phyloP scores from a whole-genome alignment of 1,284 basidiomycete genomes.

The Papiliotrema terrestris region DNA sequence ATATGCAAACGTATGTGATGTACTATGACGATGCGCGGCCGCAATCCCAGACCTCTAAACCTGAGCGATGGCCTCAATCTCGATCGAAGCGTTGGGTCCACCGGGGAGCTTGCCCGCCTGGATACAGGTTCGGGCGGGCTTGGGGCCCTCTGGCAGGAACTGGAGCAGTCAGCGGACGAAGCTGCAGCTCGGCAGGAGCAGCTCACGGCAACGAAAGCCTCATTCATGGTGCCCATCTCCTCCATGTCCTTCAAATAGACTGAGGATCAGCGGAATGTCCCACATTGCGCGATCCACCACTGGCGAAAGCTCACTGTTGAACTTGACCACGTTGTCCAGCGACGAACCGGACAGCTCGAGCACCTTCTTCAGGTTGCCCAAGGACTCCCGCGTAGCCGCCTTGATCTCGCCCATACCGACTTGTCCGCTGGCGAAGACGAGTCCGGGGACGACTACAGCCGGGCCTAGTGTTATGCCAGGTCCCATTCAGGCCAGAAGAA shows the following conservation, averaged over 20 bases:
- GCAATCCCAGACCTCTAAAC: slow-evolving; percentile 1
- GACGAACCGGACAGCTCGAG: slow-evolving; percentile 45
- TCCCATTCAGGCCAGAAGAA: too few species aligned
- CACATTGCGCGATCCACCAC: too few species aligned
- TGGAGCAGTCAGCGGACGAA: too few species aligned
- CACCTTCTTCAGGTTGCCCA: slow-evolving; percentile 24
- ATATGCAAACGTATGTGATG: background rate
- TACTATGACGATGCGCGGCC: background rate
- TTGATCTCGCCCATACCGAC: slow-evolving; percentile 4
- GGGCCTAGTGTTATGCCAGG: background rate
- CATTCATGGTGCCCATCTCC: slow-evolving; percentile 27
- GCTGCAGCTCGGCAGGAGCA: too few species aligned
- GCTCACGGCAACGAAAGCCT: slow-evolving; percentile 24
- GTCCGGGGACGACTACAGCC: slow-evolving; percentile 2
- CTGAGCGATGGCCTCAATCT: slow-evolving; percentile 26
- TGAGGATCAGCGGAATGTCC: background rate
- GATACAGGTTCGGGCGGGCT: slow-evolving; percentile 24
- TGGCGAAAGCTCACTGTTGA: slow-evolving; percentile 53
- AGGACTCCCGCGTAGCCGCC: slow-evolving; percentile 5
- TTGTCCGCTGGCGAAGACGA: slow-evolving; percentile 2
- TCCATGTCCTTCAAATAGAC: slow-evolving; percentile 27
- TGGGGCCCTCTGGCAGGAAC: slow-evolving; percentile 22
- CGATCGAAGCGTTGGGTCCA: slow-evolving; percentile 15
- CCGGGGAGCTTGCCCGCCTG: slow-evolving; percentile 19
- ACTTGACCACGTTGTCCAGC: slow-evolving; percentile 83